Conservation (phyloP, 352 stramenopile species). For the Phytophthora pluvialis region DNA sequence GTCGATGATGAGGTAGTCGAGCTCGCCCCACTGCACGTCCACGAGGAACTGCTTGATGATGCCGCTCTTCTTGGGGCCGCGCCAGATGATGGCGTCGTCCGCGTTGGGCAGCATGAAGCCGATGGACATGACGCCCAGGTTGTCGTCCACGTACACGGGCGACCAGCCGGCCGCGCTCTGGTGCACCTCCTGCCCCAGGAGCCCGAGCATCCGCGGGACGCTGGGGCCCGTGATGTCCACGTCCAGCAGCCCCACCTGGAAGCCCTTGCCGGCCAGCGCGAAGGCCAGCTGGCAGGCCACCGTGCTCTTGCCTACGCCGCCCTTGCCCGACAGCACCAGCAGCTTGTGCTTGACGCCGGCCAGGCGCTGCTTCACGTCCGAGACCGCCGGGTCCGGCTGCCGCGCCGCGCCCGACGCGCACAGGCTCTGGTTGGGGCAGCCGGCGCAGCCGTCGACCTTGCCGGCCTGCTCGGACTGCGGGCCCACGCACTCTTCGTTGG, state of each 20-base stretch:
- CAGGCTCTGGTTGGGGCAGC: slow-evolving; percentile 97
- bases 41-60: slow-evolving; percentile 99
- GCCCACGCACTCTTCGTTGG: slow-evolving; percentile 94
- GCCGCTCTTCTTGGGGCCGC: slow-evolving; percentile 99
- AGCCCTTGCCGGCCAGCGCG: slow-evolving; percentile 93
- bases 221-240: slow-evolving; percentile 99
- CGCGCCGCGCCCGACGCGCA: slow-evolving; percentile 94
- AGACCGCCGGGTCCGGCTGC: slow-evolving; percentile 86
- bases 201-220: slow-evolving; percentile 97
- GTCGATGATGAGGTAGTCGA: slow-evolving; percentile 99
- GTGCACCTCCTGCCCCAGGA: slow-evolving; percentile 95
- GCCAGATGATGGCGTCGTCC: slow-evolving; percentile 99
- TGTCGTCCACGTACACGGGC: slow-evolving; percentile 98
- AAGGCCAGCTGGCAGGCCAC: slow-evolving; percentile 99
- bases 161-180: slow-evolving; percentile 99
- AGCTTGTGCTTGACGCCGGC: slow-evolving; percentile 95
- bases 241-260: slow-evolving; percentile 97
- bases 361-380: slow-evolving; percentile 90
- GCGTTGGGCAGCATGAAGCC: slow-evolving; percentile 98
- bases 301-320: slow-evolving; percentile 99
- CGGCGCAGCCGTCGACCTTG: slow-evolving; percentile 94
- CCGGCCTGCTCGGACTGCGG: slow-evolving; percentile 94
- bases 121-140: slow-evolving; percentile 99
- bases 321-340: slow-evolving; percentile 99
- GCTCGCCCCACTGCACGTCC: slow-evolving; percentile 98